Percentiles rank a stretch among this genome's conserved stretches.
Evolutionary conservation across 768 basidiomycete genomes (phyloP).

Genomic region (Hericium alpestre): DNA sequence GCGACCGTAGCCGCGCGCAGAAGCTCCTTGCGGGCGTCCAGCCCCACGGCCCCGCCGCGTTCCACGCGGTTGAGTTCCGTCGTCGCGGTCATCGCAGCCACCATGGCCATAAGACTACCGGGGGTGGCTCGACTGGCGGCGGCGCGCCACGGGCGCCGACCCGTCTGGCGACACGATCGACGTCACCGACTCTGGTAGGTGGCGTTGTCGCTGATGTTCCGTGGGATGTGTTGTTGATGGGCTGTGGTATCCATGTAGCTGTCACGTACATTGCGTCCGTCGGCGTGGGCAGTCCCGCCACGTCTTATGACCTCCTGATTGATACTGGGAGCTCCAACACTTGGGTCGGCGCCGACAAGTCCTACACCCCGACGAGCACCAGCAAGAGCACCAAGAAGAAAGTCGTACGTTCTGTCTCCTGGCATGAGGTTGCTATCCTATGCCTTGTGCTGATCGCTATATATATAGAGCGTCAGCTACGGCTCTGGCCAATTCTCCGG

Average conservation of each 20-base stretch:
- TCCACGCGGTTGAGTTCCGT: conserved; percentile 16
- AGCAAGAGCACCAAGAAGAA: conserved; percentile 29
- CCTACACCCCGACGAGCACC: conserved; percentile 36
- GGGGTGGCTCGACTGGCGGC: conserved; percentile 1
- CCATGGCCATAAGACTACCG: conserved; percentile 10
- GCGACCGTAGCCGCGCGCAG: conserved; percentile 43
- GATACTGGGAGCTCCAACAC: conserved; percentile 52
- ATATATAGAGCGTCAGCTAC: conserved; percentile 17
- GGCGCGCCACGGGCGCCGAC: conserved; percentile 1
- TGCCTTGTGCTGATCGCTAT: no score
- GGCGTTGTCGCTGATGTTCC: background rate
- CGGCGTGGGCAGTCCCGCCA: conserved; percentile 40
- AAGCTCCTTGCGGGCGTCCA: conserved; percentile 45
- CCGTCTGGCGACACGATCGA: conserved; percentile 31
- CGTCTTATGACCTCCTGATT: conserved; percentile 41
- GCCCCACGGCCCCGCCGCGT: conserved; percentile 39
- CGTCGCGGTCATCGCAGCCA: conserved; percentile 17
- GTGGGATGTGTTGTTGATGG: background rate
- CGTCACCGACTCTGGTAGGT: conserved; percentile 42
- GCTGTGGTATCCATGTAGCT: conserved; percentile 16
- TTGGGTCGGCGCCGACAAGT: conserved; percentile 43
- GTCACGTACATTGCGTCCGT: conserved; percentile 46
- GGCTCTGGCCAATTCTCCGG: conserved; percentile 6
- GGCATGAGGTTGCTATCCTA: conserved; percentile 22
- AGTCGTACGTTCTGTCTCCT: conserved; percentile 19